phyloP scores from a whole-genome alignment of 31 red algal genomes.

The Bonnemaisonia californica region DNA sequence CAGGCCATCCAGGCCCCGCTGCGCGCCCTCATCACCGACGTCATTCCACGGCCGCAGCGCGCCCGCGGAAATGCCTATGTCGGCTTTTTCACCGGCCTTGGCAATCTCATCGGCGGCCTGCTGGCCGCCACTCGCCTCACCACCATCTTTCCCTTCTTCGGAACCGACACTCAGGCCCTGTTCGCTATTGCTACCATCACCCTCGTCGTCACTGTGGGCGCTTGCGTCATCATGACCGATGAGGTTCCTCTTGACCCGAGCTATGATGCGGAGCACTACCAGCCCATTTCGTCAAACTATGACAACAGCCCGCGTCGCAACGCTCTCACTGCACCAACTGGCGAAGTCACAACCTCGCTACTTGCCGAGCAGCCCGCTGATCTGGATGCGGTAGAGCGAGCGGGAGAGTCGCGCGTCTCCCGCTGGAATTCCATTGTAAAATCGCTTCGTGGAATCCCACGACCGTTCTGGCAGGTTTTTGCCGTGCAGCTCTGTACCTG shows the following conservation, averaged over 20 bases:
- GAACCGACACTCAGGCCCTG: constrained; percentile 62
- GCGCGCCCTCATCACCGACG: constrained; percentile 86
- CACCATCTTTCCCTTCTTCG: constrained; percentile 61
- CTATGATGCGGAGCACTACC: neutral
- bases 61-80: constrained; percentile 86
- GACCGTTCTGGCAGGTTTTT: constrained; percentile 92
- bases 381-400: neutral
- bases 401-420: neutral
- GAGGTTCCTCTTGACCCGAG: constrained; percentile 43
- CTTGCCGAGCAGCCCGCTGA: neutral
- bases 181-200: constrained; percentile 66
- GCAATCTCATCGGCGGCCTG: constrained; percentile 74
- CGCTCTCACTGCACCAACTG: neutral
- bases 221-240: constrained; percentile 43
- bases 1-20: constrained; percentile 94
- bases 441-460: constrained; percentile 34
- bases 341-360: neutral
- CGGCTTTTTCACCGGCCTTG: constrained; percentile 76
- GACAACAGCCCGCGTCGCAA: neutral
- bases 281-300: neutral
- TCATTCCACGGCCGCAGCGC: constrained; percentile 71
- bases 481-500: constrained; percentile 85
- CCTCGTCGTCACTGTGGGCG: constrained; percentile 55
- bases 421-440: constrained; percentile 25
- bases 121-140: constrained; percentile 50